These are phyloP conservation scores for Fraxinus platypoda DNA, from an alignment of 305 asterid genomes.

Conservation along the genomic window DNA sequence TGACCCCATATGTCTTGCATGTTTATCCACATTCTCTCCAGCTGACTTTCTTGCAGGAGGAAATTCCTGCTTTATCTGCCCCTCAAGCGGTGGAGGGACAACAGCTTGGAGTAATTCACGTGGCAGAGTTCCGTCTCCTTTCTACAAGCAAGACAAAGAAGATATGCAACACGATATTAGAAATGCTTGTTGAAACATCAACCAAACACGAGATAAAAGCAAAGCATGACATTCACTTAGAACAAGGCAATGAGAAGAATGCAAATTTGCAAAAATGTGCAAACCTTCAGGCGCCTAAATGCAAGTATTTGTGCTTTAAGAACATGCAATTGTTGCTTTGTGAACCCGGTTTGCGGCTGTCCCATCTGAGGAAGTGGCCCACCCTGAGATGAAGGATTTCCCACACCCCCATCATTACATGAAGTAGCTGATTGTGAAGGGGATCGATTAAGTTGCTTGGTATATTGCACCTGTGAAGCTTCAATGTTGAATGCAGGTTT, in stretches of 20 bases:
- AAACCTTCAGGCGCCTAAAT: constrained; percentile 92
- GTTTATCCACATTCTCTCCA: constrained; percentile 57
- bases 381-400: constrained; percentile 59
- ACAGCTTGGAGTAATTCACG: constrained; percentile 88
- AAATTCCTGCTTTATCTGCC: constrained; percentile 51
- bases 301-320: constrained; percentile 98
- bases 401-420: constrained; percentile 55
- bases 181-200: constrained; percentile 20
- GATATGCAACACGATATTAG: constrained; percentile 19
- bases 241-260: constrained; percentile 20
- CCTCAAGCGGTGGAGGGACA: constrained; percentile 80
- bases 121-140: constrained; percentile 89
- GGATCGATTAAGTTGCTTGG: constrained; percentile 58
- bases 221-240: constrained; percentile 1
- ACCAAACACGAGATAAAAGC: neutral
- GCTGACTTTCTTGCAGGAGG: constrained; percentile 45
- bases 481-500: constrained; percentile 45
- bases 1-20: constrained; percentile 43
- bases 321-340: constrained; percentile 86
- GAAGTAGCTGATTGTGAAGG: constrained; percentile 60
- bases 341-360: constrained; percentile 61
- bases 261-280: constrained; percentile 21
- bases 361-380: constrained; percentile 44
- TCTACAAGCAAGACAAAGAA: constrained; percentile 50
- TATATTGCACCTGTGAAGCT: constrained; percentile 55